Evolutionary conservation across 2,329 filamentous ascomycete genomes (phyloP), one percentile per base, ranked within the genome.

Genomic region (Macrophomina tecta): DNA sequence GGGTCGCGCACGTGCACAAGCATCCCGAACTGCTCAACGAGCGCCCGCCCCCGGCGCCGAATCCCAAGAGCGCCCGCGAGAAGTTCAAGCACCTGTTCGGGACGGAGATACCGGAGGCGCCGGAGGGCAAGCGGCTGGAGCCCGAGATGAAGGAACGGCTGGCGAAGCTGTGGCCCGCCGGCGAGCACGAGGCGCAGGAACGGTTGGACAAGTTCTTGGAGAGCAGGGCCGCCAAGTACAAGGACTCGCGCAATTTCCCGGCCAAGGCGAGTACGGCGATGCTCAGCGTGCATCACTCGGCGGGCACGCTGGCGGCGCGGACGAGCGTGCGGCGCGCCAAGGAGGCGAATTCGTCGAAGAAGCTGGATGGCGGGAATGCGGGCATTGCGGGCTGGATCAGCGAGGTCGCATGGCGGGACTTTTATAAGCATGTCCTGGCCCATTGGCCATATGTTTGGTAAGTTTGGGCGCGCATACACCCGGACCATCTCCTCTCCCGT

Each of bases 361-460:
- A 87, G 67, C 83, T 97, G 1, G 87, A 93, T 68, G 86, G 82
- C 1, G 90, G 90, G 0, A 84, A 85, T 23, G 78, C 86, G 16
- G 91, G 91, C 0, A 89, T 91, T 66, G 82, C 85, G 61, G 83
- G 84, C 0, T 96, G 92, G 92, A 92, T 95, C 69, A 89, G 89
- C 64, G 92, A 96, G 77, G 84, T 96, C 3, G 92, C 91, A 0
- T 95, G 92, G 92, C 84, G 92, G 14, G 92, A 96, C 73, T 96
- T 96, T 73, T 96, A 96, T 80, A 92, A 90, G 73, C 91, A 95
- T 75, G 91, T 97, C 3, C 80, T 97, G 5, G 91, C 89, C 0
- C 82, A 94, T 68, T 97, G 92, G 92, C 94, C 94, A 0, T 94
- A 93, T 72, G 83, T 93, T 6, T 92, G 89, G 88, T 89, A 78